A percentile compares a stretch with the other conserved stretches of the same genome.
Evolutionary conservation across 1,284 basidiomycete genomes (phyloP).

Genomic region (Malassezia obtusa): DNA sequence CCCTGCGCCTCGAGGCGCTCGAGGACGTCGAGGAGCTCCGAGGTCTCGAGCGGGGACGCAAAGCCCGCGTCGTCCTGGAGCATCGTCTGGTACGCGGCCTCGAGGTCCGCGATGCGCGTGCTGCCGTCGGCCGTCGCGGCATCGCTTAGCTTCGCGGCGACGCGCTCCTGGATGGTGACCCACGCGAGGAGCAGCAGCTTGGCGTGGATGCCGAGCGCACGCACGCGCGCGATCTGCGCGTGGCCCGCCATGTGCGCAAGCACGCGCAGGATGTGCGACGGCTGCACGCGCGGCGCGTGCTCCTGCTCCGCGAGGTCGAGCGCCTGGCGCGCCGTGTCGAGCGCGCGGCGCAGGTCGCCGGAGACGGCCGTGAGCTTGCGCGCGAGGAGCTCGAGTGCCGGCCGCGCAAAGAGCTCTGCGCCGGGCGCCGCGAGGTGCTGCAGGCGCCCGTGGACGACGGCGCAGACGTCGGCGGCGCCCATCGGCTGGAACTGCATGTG

Average conservation of each 20-base stretch:
- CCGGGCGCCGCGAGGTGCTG: constrained; percentile 20
- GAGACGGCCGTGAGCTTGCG: constrained; percentile 49
- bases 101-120: constrained; percentile 28
- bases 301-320: constrained; percentile 47
- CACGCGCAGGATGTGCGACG: constrained; percentile 41
- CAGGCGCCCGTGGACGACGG: constrained; percentile 47
- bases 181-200: constrained; percentile 40
- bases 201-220: constrained; percentile 35
- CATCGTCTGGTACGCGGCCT: constrained; percentile 32
- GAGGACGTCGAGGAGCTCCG: constrained; percentile 41
- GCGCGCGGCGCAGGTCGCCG: constrained; percentile 49
- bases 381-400: constrained; percentile 49
- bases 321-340: constrained; percentile 47
- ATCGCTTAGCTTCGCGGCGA: constrained; percentile 14
- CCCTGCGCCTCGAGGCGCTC: constrained; percentile 43
- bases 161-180: constrained; percentile 27
- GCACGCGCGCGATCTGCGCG: constrained; percentile 34
- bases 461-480: constrained; percentile 44
- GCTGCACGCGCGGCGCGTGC: constrained; percentile 27
- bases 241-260: constrained; percentile 39
- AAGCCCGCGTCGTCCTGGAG: constrained; percentile 28
- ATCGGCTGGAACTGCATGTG: constrained; percentile 50
- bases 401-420: constrained; percentile 37
- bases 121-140: constrained; percentile 2
- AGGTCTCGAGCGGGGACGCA: constrained; percentile 26